These are phyloP conservation scores for Marchantia polymorpha DNA, from an alignment of 225 moss, liverwort and hornwort species.

Conservation along the genomic window DNA sequence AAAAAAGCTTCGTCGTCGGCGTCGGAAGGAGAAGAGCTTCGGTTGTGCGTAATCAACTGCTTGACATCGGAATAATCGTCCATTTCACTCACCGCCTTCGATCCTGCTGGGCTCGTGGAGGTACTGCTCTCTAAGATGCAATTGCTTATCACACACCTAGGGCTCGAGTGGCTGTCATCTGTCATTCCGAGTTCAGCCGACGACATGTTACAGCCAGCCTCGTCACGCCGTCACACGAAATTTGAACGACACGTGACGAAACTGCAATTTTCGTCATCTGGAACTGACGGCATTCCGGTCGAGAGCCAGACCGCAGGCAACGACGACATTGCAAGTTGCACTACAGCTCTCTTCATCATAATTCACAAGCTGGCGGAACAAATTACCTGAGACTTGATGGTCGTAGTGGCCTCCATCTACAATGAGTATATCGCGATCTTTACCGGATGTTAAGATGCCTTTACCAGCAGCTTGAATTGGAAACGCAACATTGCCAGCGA, in stretches of 20 bases:
- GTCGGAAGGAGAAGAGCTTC: conserved; percentile 46
- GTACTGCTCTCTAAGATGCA: conserved; percentile 39
- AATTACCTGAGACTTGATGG: conserved; percentile 37
- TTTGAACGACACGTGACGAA: not conserved
- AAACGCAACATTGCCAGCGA: conserved; percentile 30
- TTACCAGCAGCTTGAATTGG: conserved; percentile 36
- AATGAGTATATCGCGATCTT: conserved; percentile 27
- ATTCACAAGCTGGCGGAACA: not conserved
- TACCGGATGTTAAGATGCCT: conserved; percentile 27
- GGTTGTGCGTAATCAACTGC: conserved; percentile 48
- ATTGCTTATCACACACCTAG: conserved; percentile 50
- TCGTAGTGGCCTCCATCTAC: conserved; percentile 39
- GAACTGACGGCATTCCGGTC: not conserved
- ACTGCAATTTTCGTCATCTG: not conserved
- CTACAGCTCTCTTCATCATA: not conserved
- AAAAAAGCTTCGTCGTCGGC: conserved; percentile 44
- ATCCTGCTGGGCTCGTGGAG: conserved; percentile 44
- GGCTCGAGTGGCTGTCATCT: conserved; percentile 39
- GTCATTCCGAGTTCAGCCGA: conserved; percentile 16
- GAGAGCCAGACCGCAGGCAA: not conserved
- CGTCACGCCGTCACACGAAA: not conserved
- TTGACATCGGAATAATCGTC: conserved; percentile 53
- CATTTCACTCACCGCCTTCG: conserved; percentile 53
- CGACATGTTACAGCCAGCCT: not conserved
- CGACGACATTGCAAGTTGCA: not conserved